Base-by-base conservation (phyloP, 768 basidiomycete species). In the Trametes cinnabarina region DNA sequence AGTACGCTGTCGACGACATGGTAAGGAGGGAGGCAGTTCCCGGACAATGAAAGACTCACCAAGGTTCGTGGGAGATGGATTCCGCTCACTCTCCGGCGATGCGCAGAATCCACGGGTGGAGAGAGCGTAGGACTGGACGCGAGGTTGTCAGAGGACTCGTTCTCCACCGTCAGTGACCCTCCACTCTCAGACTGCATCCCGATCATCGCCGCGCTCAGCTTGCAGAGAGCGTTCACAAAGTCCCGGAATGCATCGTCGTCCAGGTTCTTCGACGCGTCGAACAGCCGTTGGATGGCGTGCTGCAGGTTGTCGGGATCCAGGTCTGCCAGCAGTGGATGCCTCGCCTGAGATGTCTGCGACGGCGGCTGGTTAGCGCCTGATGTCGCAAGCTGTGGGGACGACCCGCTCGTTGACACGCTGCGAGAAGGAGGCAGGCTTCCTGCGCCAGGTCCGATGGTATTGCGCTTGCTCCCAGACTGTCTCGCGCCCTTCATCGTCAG, bases 161-260 rank as follows among this genome's bases (percentile, higher is more conserved):
- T 63, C 60, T 67, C 79, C 28, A 67, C 67, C 22, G 75, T 17
- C 14, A 56, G 26, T 14, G 52, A 28, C 11, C 66, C 68, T 28
- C 51, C 42, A 14, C 70, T 74, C 47, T 78, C 80, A 3, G 82
- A 82, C 71, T 92, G 88, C 85, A 97, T 88, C 35, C 88, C 88
- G 19, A 98, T 84, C 94, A 98, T 98, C 72, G 94, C 94, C 10
- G 84, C 79, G 67, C 93, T 96, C 23, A 98, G 75, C 65, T 82
- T 86, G 70, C 93, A 95, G 49, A 98, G 71, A 2, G 95, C 90
- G 9, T 69, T 71, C 30, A 85, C 75, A 61, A 98, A 98, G 62
- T 86, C 80, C 46, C 78, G 79, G 73, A 95, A 98, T 3, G 94
- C 90, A 0, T 69, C 65, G 66, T 97, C 93, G 57, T 94, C 90